Conservation (phyloP, 108 stramenopile genomes). For the Skeletonema potamos region DNA sequence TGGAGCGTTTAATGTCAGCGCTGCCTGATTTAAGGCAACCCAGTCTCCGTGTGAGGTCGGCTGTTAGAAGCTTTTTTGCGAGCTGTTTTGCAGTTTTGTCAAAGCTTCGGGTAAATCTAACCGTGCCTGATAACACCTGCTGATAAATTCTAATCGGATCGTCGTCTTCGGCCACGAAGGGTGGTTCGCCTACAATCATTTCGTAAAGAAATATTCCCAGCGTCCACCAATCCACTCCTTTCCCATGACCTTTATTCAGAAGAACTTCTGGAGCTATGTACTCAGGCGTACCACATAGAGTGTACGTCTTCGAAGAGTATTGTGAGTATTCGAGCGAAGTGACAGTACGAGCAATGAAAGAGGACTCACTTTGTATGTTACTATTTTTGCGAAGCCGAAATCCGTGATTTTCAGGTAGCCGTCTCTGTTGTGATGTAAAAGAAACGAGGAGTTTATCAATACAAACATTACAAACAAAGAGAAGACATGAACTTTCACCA, state of each 20-base stretch:
- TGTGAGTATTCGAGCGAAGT: no score
- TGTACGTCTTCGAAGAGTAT: no score
- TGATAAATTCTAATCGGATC: slow-evolving; percentile 83
- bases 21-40: slow-evolving; percentile 85
- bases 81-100: slow-evolving; percentile 75
- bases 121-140: slow-evolving; percentile 73
- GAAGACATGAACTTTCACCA: not conserved
- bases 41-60: slow-evolving; percentile 76
- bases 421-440: slow-evolving; percentile 60
- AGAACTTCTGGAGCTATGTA: slow-evolving; percentile 93
- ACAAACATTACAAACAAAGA: not conserved
- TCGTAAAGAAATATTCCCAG: slow-evolving; percentile 83
- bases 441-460: slow-evolving; percentile 13
- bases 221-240: slow-evolving; percentile 93
- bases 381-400: slow-evolving; percentile 71
- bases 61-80: slow-evolving; percentile 75
- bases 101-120: slow-evolving; percentile 71
- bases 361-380: slow-evolving; percentile 66
- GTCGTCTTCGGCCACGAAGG: slow-evolving; percentile 70
- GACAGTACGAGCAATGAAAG: no score
- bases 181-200: slow-evolving; percentile 90
- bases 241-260: slow-evolving; percentile 91
- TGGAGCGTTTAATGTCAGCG: slow-evolving; percentile 71
- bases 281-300: slow-evolving; percentile 96
- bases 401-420: slow-evolving; percentile 91